Base-by-base conservation (phyloP, 345 rosid genomes). In the Sonneratia alba region DNA sequence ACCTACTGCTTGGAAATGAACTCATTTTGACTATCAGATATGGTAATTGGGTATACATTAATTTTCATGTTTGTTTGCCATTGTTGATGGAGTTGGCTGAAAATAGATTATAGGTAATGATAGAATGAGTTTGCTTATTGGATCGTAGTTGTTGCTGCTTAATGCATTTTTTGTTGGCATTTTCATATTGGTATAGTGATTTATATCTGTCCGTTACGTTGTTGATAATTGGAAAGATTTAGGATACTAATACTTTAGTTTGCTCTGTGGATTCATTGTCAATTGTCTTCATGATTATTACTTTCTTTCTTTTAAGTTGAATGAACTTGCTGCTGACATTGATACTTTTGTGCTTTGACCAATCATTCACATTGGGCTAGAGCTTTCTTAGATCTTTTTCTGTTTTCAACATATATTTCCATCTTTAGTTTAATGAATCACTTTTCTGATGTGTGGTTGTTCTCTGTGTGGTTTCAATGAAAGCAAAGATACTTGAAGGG, bases 1-100 rank as follows among this genome's bases (percentile, higher is more conserved):
- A 95, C 96, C 34, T 92, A 95, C 77, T 95, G 96, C 77, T 79
- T 95, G 79, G 99, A 95, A 85, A 95, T 95, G 99, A 95, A 95
- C 86, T 92, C 98, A 21, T 92, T 95, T 74, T 95, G 84, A 90
- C 70, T 48, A 42, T 72, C 70, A 57, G 47, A 78, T 83, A 85
- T 66, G 66, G 70, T 27, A 21, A 12, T 3, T 16, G 70, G 70
- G 70, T 67, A 67, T 38, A 42, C 7, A 18, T n/a, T 57, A 9
- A 4, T 1, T 57, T 57, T 57, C 4, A 57, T 57, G 34, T 8
- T 53, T 19, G 13, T 47, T 47, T 47, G 6, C 5, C 10, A 42
- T 53, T 53, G 57, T 19, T 53, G 57, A 2, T 53, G 12, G 21
- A 3, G 22, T 53, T 16, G 57, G 6, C 5, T 19, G 22, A 19